Evolutionary conservation across 441 rosid species (phyloP).

Genomic region (Pelargonium fulgidum): DNA sequence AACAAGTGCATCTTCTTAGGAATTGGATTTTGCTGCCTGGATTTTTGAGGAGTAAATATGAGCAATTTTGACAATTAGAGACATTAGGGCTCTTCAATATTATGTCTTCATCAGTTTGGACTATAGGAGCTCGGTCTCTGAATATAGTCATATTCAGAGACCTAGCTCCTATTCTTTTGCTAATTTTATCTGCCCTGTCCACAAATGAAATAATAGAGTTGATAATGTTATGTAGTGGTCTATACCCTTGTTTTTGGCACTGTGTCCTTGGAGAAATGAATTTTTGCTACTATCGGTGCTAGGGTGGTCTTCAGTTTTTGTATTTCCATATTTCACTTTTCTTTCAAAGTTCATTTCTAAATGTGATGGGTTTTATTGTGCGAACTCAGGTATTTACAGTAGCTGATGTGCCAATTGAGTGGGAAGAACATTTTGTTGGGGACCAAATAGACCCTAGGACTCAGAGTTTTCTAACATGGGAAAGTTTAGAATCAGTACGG

Average conservation of each 20-base stretch:
- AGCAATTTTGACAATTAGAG: too few species aligned
- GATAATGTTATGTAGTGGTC: not conserved
- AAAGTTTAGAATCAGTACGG: conserved; percentile 83
- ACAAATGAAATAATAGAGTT: not conserved
- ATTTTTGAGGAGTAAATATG: too few species aligned
- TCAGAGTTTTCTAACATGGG: conserved; percentile 91
- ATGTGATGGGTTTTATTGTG: conserved; percentile 5
- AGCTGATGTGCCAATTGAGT: conserved; percentile 80
- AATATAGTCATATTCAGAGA: too few species aligned
- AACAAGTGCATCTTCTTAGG: too few species aligned
- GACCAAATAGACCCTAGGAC: conserved; percentile 83
- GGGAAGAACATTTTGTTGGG: conserved; percentile 87
- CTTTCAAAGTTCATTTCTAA: not conserved
- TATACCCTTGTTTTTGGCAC: not conserved
- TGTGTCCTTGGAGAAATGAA: not conserved
- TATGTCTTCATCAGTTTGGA: not conserved
- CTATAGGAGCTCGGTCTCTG: not conserved
- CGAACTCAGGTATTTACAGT: conserved; percentile 50
- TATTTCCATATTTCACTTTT: not conserved
- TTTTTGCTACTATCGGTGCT: not conserved
- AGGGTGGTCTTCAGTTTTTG: not conserved
- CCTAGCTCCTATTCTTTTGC: too few species aligned
- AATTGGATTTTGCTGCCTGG: too few species aligned
- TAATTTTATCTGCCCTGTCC: not conserved
- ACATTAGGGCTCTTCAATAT: not conserved